phyloP scores from a whole-genome alignment of 23 red algal species.

The Pyropia yezoensis region DNA sequence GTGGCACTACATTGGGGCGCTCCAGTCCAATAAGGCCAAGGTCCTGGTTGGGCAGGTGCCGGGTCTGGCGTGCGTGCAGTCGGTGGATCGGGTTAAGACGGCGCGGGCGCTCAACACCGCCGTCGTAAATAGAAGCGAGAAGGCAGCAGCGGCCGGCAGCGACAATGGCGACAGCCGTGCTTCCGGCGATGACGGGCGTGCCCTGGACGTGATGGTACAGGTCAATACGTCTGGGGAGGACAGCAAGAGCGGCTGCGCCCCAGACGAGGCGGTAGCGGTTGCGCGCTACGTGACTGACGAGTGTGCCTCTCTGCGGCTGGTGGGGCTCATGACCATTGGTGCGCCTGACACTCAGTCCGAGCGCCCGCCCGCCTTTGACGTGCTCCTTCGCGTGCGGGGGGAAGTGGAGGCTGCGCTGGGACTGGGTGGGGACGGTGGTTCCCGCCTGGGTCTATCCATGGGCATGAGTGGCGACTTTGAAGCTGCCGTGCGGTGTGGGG shows the following conservation, averaged over 20 bases:
- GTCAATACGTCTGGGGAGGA: conserved; percentile 91
- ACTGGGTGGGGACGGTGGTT: too few species aligned
- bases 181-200: too few species aligned
- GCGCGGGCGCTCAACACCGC: conserved; percentile 70
- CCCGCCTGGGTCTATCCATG: conserved; percentile 72
- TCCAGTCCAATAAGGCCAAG: conserved; percentile 94
- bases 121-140: conserved; percentile 12
- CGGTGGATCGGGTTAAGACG: conserved; percentile 66
- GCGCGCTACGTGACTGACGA: conserved; percentile 30
- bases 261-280: conserved; percentile 44
- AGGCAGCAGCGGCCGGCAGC: not conserved
- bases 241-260: conserved; percentile 54
- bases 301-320: conserved; percentile 51
- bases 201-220: conserved; percentile 80
- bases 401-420: conserved; percentile 7
- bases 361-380: conserved; percentile 46
- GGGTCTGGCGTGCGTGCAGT: conserved; percentile 76
- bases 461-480: conserved; percentile 97
- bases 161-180: too few species aligned
- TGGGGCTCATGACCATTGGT: conserved; percentile 98
- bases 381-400: conserved; percentile 3
- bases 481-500: conserved; percentile 65
- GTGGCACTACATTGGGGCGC: conserved; percentile 93
- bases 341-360: conserved; percentile 38
- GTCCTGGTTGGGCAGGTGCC: conserved; percentile 19